phyloP scores from a whole-genome alignment of 495 filamentous ascomycete species.

The Penicillium salamii region DNA sequence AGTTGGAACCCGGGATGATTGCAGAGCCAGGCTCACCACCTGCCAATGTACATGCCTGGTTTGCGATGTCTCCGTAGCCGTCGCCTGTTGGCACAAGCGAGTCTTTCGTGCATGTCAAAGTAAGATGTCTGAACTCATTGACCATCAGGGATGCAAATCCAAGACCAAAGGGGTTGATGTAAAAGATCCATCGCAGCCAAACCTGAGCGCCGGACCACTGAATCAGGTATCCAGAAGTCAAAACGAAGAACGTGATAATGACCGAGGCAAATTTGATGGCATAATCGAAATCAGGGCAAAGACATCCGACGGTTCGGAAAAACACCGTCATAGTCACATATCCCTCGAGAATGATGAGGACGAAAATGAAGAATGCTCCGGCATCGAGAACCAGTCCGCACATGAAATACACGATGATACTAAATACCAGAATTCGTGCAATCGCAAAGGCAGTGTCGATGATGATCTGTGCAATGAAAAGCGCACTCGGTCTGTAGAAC shows the following conservation, averaged over 20 bases:
- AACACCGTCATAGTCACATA: constrained; percentile 78
- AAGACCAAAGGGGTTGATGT: constrained; percentile 72
- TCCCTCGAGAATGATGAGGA: constrained; percentile 63
- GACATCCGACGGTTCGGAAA: constrained; percentile 73
- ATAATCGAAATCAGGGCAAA: constrained; percentile 82
- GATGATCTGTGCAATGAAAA: constrained; percentile 76
- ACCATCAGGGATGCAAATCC: constrained; percentile 76
- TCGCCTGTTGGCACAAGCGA: constrained; percentile 64
- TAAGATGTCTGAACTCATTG: constrained; percentile 69
- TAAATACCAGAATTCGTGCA: constrained; percentile 65
- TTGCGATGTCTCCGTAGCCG: constrained; percentile 60
- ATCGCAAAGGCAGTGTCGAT: constrained; percentile 73
- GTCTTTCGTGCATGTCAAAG: constrained; percentile 60
- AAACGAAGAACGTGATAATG: constrained; percentile 73
- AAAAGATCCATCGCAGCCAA: constrained; percentile 82
- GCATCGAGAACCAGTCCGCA: constrained; percentile 61
- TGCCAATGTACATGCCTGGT: constrained; percentile 73
- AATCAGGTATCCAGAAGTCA: constrained; percentile 78
- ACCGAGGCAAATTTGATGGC: constrained; percentile 77
- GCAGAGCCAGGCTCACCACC: constrained; percentile 62
- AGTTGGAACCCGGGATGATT: constrained; percentile 56
- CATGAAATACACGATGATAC: constrained; percentile 81
- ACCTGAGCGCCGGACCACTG: constrained; percentile 66
- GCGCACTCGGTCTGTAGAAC: constrained; percentile 73
- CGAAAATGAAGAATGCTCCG: constrained; percentile 78